Base-by-base conservation (phyloP, 202 grass and related monocot species). In the Hordeum pubiflorum region DNA sequence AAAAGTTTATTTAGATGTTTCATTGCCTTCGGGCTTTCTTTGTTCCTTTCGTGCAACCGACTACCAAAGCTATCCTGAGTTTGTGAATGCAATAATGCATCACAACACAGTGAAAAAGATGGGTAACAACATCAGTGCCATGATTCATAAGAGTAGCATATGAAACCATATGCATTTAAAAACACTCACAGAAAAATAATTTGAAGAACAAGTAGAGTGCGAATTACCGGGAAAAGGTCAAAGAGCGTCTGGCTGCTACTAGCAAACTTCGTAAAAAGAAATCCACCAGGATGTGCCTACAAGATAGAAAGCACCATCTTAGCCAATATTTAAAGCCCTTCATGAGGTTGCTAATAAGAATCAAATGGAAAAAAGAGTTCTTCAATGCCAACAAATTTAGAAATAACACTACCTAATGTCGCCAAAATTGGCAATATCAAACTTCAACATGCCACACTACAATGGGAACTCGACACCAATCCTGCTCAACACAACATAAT, bases 211-310 rank as follows among this genome's bases (percentile, higher is more conserved):
- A 60, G 63, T 55, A 68, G 10, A 58, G 23, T 64, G 75, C 67
- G 73, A 54, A 29, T 38, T 93, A 99, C 96, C 75, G 96, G 96
- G 75, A 99, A 96, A 90, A 99, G 90, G 81, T 99, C 96, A 81
- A 99, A 94, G 80, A 99, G 83, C 9, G 96, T 83, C 75, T 99
- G 96, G 83, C 91, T 99, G 68, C 90, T 99, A 84, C 89, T 94
- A 62, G 90, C 91, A 32, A 99, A 99, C 85, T 99, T 99, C 4
- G 96, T 96, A 84, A 99, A 99, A 81, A 99, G 87, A 82, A 99
- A 92, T 57, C 95, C 92, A 80, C 96, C 96, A 87, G 96, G 92
- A 89, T 99, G 96, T 58, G 92, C 85, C 96, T 99, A 86, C 75
- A 91, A 85, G 39, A 78, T 15, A 88, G 3, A 79, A 26, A 71